These are phyloP conservation scores for Pestalotiopsis sp. DNA, from an alignment of 2,329 filamentous ascomycete species.

Conservation along the genomic window DNA sequence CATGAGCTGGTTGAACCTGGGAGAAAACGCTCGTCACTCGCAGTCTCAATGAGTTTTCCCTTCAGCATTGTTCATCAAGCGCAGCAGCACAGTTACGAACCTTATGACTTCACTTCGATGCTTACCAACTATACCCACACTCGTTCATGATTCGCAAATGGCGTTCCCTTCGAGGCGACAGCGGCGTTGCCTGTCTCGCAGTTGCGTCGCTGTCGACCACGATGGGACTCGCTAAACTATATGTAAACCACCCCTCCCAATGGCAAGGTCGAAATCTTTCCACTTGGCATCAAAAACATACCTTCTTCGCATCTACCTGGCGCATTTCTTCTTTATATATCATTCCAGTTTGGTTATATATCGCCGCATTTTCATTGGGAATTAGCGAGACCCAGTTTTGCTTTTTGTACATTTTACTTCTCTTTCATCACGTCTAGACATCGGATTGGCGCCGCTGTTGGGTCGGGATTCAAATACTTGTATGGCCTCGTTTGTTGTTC, in stretches of 20 bases:
- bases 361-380: neutral
- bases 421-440: neutral
- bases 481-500: neutral
- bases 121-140: conserved; percentile 11
- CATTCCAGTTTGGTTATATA: neutral
- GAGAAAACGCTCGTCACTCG: conserved; percentile 38
- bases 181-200: neutral
- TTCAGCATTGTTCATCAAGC: neutral
- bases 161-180: neutral
- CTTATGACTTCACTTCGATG: conserved; percentile 12
- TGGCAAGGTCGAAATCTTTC: neutral
- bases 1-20: conserved; percentile 82
- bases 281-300: neutral
- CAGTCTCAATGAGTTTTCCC: conserved; percentile 15
- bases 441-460: conserved; percentile 6
- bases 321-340: neutral
- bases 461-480: neutral
- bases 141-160: neutral
- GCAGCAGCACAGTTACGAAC: neutral
- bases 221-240: neutral
- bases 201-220: neutral
- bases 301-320: conserved; percentile 7
- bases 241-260: neutral
- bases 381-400: neutral
- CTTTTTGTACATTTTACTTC: conserved; percentile 7